Percentiles rank a stretch among this genome's conserved stretches.
phyloP scores from a whole-genome alignment of 2,329 filamentous ascomycete species.

The Aspergillus sp. region DNA sequence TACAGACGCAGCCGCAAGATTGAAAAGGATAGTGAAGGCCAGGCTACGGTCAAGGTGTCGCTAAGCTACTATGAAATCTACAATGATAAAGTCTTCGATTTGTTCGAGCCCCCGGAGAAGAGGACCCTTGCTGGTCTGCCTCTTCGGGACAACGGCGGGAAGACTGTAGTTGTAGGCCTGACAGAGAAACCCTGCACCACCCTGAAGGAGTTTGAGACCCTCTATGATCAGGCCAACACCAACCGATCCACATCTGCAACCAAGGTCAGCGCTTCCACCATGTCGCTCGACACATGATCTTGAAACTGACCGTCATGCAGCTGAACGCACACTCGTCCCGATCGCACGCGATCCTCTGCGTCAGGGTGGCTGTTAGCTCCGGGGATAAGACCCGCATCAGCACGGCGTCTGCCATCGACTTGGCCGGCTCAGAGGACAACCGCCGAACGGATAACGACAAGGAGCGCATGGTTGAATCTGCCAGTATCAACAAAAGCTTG shows the following conservation, averaged over 20 bases:
- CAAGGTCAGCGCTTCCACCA: conserved; percentile 52
- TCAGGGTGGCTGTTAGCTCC: conserved; percentile 78
- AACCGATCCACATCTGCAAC: conserved; percentile 87
- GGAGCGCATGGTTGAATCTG: conserved; percentile 88
- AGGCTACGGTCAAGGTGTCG: conserved; percentile 69
- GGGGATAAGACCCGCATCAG: conserved; percentile 69
- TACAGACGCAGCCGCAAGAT: conserved; percentile 85
- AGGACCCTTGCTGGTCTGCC: conserved; percentile 77
- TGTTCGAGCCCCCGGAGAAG: conserved; percentile 85
- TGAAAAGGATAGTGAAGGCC: conserved; percentile 70
- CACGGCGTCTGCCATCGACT: conserved; percentile 88
- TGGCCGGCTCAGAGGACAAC: conserved; percentile 95
- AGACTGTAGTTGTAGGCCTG: conserved; percentile 81
- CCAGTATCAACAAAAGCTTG: conserved; percentile 95
- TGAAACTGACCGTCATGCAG: conserved; percentile 31
- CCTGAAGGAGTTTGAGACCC: conserved; percentile 82
- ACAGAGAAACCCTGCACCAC: conserved; percentile 79
- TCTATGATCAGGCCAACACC: conserved; percentile 90
- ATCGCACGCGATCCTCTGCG: conserved; percentile 85
- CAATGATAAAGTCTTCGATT: conserved; percentile 90
- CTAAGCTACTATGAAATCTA: conserved; percentile 97
- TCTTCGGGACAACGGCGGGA: conserved; percentile 80
- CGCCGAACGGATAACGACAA: conserved; percentile 90
- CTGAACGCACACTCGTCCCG: conserved; percentile 88
- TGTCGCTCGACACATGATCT: conserved; percentile 3